phyloP scores from a whole-genome alignment of 1,139 yeast species.

The Trichomonascaceae sp. region DNA sequence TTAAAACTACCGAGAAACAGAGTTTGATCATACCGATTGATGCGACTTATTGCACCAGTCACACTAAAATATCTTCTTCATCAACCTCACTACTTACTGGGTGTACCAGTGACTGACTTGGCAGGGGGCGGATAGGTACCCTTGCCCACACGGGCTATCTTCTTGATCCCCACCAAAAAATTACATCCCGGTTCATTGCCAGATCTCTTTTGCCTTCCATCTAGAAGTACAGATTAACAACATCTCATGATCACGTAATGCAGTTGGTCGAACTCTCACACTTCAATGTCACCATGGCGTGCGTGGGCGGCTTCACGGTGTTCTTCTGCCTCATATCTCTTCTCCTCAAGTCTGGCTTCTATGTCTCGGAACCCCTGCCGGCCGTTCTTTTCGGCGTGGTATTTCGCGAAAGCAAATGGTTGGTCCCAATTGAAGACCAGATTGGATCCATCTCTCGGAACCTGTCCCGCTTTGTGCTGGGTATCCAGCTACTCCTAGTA shows the following conservation, averaged over 20 bases:
- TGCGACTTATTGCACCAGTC: too few relatives aligned
- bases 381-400: slow-evolving; percentile 21
- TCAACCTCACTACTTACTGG: too few relatives aligned
- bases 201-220: too few relatives aligned
- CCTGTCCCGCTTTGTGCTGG: slow-evolving; percentile 28
- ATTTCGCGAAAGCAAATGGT: slow-evolving; percentile 16
- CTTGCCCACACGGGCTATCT: too few relatives aligned
- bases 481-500: slow-evolving; percentile 30
- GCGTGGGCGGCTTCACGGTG: slow-evolving; percentile 21
- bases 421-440: slow-evolving; percentile 13
- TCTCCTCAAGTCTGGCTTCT: slow-evolving; percentile 17
- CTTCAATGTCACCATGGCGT: slow-evolving; percentile 20
- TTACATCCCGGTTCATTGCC: too few relatives aligned
- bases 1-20: too few relatives aligned
- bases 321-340: slow-evolving; percentile 19
- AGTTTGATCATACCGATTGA: too few relatives aligned
- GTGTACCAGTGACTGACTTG: too few relatives aligned
- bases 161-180: too few relatives aligned
- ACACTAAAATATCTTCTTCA: too few relatives aligned
- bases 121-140: too few relatives aligned
- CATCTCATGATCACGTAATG: background rate
- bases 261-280: slow-evolving; percentile 11
- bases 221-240: too few relatives aligned
- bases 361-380: slow-evolving; percentile 21
- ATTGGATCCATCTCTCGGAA: slow-evolving; percentile 19